A percentile compares a stretch with the other conserved stretches of the same genome.
These are phyloP conservation scores for Aureobasidium vineae DNA, from an alignment of 2,329 filamentous ascomycete genomes.

Conservation along the genomic window DNA sequence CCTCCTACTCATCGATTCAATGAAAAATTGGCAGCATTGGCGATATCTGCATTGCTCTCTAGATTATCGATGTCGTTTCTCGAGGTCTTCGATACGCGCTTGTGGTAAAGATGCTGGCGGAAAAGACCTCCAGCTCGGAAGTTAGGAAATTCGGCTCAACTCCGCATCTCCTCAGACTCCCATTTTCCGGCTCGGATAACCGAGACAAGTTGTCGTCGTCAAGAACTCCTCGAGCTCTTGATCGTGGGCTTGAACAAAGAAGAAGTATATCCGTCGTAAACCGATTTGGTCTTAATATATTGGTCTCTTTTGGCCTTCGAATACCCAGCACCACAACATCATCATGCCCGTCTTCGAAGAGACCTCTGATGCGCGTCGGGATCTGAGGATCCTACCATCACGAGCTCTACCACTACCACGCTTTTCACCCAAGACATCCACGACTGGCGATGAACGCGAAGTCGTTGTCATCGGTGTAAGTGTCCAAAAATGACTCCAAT, in stretches of 20 bases:
- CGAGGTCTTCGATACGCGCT: no score
- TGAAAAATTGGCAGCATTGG: not conserved
- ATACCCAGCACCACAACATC: not conserved
- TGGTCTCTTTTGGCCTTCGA: not conserved
- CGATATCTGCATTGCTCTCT: no score
- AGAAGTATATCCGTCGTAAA: not conserved
- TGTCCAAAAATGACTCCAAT: not conserved
- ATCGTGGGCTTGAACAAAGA: no score
- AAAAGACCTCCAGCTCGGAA: no score
- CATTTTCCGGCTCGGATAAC: not conserved
- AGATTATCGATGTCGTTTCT: no score
- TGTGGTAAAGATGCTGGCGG: no score
- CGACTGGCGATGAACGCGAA: slow-evolving; percentile 7
- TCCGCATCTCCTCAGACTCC: not conserved
- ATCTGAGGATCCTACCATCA: slow-evolving; percentile 23
- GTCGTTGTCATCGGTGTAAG: slow-evolving; percentile 23
- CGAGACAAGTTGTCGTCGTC: not conserved
- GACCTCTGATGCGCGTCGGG: not conserved
- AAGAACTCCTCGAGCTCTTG: not conserved
- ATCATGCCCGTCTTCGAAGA: slow-evolving; percentile 24
- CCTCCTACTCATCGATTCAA: not conserved
- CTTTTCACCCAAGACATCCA: not conserved
- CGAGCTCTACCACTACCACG: slow-evolving; percentile 18
- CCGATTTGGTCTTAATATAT: not conserved
- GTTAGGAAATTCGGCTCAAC: not conserved